phyloP scores from a whole-genome alignment of 805 yeast genomes.

The Schizosaccharomyces osmophilus region DNA sequence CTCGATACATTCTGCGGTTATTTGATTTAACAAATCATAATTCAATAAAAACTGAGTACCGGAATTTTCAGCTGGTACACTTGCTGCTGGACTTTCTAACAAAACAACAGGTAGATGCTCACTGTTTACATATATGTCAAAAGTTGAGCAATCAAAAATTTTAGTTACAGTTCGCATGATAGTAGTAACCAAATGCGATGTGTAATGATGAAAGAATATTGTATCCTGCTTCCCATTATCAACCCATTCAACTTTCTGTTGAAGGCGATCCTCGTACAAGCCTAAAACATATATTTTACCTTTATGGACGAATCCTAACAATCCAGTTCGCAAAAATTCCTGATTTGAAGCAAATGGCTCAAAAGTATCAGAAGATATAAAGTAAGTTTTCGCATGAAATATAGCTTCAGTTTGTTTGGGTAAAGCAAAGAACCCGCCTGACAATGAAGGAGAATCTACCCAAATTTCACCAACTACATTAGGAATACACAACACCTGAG shows the following conservation, averaged over 20 bases:
- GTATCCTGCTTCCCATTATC: constrained; percentile 11
- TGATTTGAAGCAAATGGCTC: constrained; percentile 11
- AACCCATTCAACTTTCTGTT: constrained; percentile 38
- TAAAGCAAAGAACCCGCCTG: constrained; percentile 70
- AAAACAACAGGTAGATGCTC: constrained; percentile 69
- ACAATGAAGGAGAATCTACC: constrained; percentile 81
- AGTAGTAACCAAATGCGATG: constrained; percentile 68
- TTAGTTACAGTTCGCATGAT: constrained; percentile 58
- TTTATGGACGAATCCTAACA: constrained; percentile 65
- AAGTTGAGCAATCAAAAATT: constrained; percentile 74
- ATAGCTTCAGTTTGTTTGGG: constrained; percentile 44
- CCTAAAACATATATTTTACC: constrained; percentile 81
- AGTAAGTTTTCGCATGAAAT: constrained; percentile 35
- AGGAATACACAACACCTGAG: constrained; percentile 42
- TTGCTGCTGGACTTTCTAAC: constrained; percentile 44
- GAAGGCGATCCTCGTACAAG: constrained; percentile 68
- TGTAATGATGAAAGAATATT: constrained; percentile 31
- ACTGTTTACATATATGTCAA: constrained; percentile 54
- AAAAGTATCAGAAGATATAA: not conserved
- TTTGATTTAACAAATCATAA: constrained; percentile 21
- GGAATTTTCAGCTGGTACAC: constrained; percentile 13
- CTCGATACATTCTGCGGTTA: constrained; percentile 24
- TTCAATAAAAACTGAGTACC: not conserved
- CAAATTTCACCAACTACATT: constrained; percentile 86
- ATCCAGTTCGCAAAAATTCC: constrained; percentile 73